A percentile compares a stretch with the other conserved stretches of the same genome.
Evolutionary conservation across 2,329 filamentous ascomycete genomes (phyloP).

Genomic region (Dactylellina drechsleri): DNA sequence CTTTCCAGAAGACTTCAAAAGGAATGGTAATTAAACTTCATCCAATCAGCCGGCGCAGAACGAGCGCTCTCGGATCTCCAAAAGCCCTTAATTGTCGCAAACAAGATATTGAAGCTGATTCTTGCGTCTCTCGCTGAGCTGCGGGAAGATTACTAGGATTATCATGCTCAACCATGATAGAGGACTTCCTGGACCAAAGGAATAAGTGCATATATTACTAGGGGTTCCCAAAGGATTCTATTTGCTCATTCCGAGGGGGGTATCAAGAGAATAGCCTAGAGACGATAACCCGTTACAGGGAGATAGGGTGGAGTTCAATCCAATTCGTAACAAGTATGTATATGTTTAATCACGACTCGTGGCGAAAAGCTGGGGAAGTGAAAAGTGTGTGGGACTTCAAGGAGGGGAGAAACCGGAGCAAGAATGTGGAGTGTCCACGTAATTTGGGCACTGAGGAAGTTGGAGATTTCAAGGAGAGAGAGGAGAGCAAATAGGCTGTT

Average conservation of each 20-base stretch:
- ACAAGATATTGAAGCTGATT: not conserved
- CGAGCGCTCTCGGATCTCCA: too few relatives aligned
- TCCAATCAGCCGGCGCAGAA: too few relatives aligned
- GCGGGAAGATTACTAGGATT: slow-evolving; percentile 5
- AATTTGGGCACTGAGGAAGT: slow-evolving; percentile 13
- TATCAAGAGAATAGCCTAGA: slow-evolving; percentile 37
- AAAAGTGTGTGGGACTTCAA: slow-evolving; percentile 6
- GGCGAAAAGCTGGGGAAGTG: slow-evolving; percentile 39
- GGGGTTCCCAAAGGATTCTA: slow-evolving; percentile 41
- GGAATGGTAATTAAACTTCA: not conserved
- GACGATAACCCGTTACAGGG: slow-evolving; percentile 20
- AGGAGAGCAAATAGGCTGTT: slow-evolving; percentile 27
- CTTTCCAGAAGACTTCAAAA: not conserved
- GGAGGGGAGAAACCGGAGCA: slow-evolving; percentile 23
- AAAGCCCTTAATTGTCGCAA: not conserved
- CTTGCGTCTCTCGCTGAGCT: not conserved
- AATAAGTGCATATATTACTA: slow-evolving; percentile 39
- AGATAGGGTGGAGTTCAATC: slow-evolving; percentile 25
- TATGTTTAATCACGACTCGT: slow-evolving; percentile 27
- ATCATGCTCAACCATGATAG: slow-evolving; percentile 19
- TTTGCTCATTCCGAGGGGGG: slow-evolving; percentile 6
- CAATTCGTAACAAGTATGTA: slow-evolving; percentile 16
- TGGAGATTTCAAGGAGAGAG: not conserved
- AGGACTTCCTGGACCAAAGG: slow-evolving; percentile 31
- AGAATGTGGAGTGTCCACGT: slow-evolving; percentile 32